Evolutionary conservation across 148 eudicot genomes (phyloP).

Genomic region (Fagopyrum homotropicum): DNA sequence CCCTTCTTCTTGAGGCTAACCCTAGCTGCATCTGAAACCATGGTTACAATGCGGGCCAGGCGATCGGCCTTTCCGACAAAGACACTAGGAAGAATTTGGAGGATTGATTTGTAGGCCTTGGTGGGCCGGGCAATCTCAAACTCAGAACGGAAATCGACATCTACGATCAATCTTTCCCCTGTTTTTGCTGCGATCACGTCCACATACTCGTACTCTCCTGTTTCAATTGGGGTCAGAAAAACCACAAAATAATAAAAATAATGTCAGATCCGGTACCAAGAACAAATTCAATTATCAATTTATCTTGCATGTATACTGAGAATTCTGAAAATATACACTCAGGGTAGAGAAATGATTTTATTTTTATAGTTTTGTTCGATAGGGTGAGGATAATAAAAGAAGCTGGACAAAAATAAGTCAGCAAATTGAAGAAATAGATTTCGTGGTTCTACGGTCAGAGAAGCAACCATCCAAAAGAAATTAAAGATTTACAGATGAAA

Average conservation of each 20-base stretch:
- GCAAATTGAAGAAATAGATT: too few relatives aligned
- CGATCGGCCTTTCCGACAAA: conserved; percentile 79
- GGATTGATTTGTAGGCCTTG: conserved; percentile 59
- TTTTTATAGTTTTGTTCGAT: too few relatives aligned
- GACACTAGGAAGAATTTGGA: conserved; percentile 56
- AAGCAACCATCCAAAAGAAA: background rate
- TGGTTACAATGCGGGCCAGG: conserved; percentile 42
- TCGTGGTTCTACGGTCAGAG: too few relatives aligned
- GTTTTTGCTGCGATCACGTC: conserved; percentile 52
- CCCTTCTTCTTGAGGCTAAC: conserved; percentile 90
- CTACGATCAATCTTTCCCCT: conserved; percentile 65
- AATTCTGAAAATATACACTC: too few relatives aligned
- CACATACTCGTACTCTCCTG: conserved; percentile 84
- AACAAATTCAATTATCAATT: too few relatives aligned
- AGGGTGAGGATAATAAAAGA: too few relatives aligned
- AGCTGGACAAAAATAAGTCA: too few relatives aligned
- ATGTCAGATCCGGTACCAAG: too few relatives aligned
- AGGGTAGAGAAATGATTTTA: too few relatives aligned
- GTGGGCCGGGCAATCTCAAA: conserved; percentile 86
- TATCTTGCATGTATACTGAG: too few relatives aligned
- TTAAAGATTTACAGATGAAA: too few relatives aligned
- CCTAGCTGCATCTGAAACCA: conserved; percentile 69
- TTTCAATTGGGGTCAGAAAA: background rate
- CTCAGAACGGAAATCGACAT: conserved; percentile 78
- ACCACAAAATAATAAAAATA: too few relatives aligned